A percentile compares a stretch with the other conserved stretches of the same genome.
These are phyloP conservation scores for Tripterygium wilfordii DNA, from an alignment of 177 flowering plant species.

Conservation along the genomic window DNA sequence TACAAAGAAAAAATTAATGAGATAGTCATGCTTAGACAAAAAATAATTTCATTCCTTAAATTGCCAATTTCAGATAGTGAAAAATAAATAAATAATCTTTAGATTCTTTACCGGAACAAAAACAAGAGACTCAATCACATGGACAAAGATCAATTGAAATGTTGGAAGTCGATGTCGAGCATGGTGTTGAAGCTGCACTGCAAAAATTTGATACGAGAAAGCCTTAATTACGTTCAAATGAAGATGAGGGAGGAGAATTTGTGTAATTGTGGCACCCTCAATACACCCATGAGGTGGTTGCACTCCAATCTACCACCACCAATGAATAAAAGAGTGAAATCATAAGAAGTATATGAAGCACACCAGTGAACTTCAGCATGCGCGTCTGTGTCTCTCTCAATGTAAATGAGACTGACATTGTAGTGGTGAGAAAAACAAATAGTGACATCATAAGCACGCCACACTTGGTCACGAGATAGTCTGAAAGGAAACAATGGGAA, in stretches of 20 bases:
- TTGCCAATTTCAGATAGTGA: too few species aligned
- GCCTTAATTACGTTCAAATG: slow-evolving; percentile 1
- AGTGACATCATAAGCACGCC: slow-evolving; percentile 99
- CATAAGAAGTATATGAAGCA: slow-evolving; percentile 4
- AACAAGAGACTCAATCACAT: slow-evolving; percentile 97
- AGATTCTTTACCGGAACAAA: slow-evolving; percentile 87
- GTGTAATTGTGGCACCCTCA: background rate
- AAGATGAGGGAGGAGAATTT: background rate
- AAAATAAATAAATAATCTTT: background rate
- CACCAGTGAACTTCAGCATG: slow-evolving; percentile 97
- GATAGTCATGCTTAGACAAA: background rate
- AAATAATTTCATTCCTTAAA: background rate
- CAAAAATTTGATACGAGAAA: slow-evolving; percentile 16
- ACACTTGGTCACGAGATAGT: slow-evolving; percentile 87
- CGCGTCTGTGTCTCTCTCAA: slow-evolving; percentile 97
- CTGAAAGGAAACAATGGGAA: slow-evolving; percentile 37
- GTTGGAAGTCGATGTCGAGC: slow-evolving; percentile 96
- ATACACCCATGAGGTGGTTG: background rate
- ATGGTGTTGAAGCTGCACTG: slow-evolving; percentile 99
- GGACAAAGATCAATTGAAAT: slow-evolving; percentile 95
- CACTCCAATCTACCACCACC: background rate
- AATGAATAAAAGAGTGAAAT: background rate
- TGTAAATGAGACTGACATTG: slow-evolving; percentile 98
- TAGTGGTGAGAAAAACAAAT: slow-evolving; percentile 96
- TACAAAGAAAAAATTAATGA: background rate